Base-by-base conservation (phyloP, 2,329 filamentous ascomycete genomes). In the Nemania abortiva region DNA sequence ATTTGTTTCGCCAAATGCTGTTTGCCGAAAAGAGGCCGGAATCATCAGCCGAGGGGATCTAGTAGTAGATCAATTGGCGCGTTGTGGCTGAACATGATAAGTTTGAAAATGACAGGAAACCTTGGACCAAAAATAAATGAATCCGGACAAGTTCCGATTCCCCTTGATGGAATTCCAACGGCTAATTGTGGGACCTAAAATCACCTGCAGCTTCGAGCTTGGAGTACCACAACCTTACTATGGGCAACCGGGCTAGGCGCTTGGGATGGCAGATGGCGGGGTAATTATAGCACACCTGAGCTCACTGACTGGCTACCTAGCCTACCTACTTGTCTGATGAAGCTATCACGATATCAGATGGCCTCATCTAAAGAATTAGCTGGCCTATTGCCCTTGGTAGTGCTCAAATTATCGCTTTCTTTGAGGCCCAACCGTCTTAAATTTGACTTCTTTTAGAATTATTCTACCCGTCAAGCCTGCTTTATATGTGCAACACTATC, bases 171-270 rank as follows among this genome's bases (percentile, higher is more conserved):
- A 62, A 69, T 63, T 50, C 53, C 31, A 58, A 60, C 68, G 68
- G 70, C 54, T 72, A 68, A 70, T 58, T 66, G 50, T 70, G 70
- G 70, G 59, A 22, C 58, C 47, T 6, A 7, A 9, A 18, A 20
- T 45, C 24, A 42, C 61, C 27, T 57, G 52, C 52, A 65, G 53
- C 52, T 18, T 42, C 27, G 31, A 34, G 31, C 31, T 34, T 34
- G 31, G 31, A 34, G 31, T 34, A 34, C n/a, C n/a, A n/a, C n/a
- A n/a, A n/a, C n/a, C n/a, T n/a, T n/a, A n/a, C n/a, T n/a, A n/a
- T n/a, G n/a, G n/a, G n/a, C n/a, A n/a, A n/a, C n/a, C n/a, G n/a
- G n/a, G n/a, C n/a, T n/a, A n/a, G n/a, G n/a, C n/a, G n/a, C n/a
- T n/a, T n/a, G n/a, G n/a, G n/a, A n/a, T n/a, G n/a, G n/a, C n/a